Conservation (phyloP, 2,329 filamentous ascomycete species). For the Diaporthe aspalathi region DNA sequence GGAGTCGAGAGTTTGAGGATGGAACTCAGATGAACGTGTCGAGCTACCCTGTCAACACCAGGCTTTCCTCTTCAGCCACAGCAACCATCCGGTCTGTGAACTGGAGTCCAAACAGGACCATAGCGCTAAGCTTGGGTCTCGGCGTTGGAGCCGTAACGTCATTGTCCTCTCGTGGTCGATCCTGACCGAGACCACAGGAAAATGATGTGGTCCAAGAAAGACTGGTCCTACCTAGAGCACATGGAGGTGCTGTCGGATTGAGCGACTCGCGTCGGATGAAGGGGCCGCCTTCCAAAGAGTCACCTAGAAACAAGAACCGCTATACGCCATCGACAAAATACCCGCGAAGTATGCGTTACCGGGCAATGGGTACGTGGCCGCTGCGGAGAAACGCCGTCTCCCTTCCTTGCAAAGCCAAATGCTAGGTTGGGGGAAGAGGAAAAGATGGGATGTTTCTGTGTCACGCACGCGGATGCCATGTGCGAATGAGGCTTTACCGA, state of each 20-base stretch:
- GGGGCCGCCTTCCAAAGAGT: slow-evolving; percentile 14
- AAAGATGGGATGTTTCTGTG: neutral
- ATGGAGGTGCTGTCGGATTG: neutral
- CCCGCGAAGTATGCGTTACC: neutral
- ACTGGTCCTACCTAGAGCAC: neutral
- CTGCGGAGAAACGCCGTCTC: neutral
- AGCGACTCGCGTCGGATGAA: slow-evolving; percentile 21
- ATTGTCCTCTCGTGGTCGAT: neutral
- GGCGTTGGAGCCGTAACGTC: neutral
- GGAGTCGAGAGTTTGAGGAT: slow-evolving; percentile 15
- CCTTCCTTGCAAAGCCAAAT: slow-evolving; percentile 2
- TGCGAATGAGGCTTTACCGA: slow-evolving; percentile 23
- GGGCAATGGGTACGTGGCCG: neutral
- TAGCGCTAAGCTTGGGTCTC: neutral
- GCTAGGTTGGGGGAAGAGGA: neutral
- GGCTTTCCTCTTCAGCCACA: slow-evolving; percentile 6
- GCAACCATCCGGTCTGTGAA: neutral
- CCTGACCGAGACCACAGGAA: neutral
- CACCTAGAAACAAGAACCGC: slow-evolving; percentile 1
- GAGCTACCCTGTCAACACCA: slow-evolving; percentile 20
- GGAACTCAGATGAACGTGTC: slow-evolving; percentile 12
- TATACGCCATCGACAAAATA: neutral
- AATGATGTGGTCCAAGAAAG: neutral
- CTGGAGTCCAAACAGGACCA: neutral
- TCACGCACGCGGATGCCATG: slow-evolving; percentile 27